Evolutionary conservation across 768 basidiomycete species (phyloP).

Genomic region (Cystobasidium ongulense): DNA sequence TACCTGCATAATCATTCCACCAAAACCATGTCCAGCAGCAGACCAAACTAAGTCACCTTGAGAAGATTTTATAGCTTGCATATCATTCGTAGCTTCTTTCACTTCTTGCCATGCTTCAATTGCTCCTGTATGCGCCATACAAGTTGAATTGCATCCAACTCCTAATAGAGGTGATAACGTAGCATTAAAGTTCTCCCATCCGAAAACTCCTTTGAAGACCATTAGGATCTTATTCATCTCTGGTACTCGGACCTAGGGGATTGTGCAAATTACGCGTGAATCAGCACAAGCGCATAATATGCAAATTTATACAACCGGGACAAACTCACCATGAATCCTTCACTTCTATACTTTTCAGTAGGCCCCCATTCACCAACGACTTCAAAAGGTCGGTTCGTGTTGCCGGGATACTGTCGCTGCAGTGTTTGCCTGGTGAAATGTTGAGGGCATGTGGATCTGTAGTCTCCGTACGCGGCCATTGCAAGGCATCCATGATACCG

Average conservation of each 20-base stretch:
- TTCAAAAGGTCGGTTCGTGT: constrained; percentile 31
- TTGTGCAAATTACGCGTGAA: too few relatives aligned
- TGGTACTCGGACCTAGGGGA: constrained; percentile 16
- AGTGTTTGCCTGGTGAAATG: constrained; percentile 29
- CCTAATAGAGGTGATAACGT: constrained; percentile 28
- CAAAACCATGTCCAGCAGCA: constrained; percentile 32
- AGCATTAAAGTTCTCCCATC: constrained; percentile 34
- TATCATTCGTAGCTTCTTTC: constrained; percentile 30
- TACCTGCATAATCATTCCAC: constrained; percentile 34
- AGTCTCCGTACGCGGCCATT: constrained; percentile 19
- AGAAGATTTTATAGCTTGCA: constrained; percentile 20
- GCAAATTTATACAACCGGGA: too few relatives aligned
- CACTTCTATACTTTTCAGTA: constrained; percentile 12
- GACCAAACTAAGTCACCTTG: constrained; percentile 32
- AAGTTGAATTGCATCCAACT: constrained; percentile 29
- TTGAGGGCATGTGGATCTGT: constrained; percentile 12
- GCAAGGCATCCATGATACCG: constrained; percentile 6
- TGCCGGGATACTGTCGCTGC: constrained; percentile 32
- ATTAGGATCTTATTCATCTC: constrained; percentile 36
- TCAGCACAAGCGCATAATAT: too few relatives aligned
- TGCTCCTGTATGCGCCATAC: constrained; percentile 32
- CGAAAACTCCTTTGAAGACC: constrained; percentile 31
- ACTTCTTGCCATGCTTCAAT: constrained; percentile 33
- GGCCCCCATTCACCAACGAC: constrained; percentile 31
- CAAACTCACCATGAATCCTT: constrained; percentile 28